Evolutionary conservation across 129 eudicot genomes (phyloP), one percentile per base, ranked within the genome.

Genomic region (Helichrysum umbraculigerum): DNA sequence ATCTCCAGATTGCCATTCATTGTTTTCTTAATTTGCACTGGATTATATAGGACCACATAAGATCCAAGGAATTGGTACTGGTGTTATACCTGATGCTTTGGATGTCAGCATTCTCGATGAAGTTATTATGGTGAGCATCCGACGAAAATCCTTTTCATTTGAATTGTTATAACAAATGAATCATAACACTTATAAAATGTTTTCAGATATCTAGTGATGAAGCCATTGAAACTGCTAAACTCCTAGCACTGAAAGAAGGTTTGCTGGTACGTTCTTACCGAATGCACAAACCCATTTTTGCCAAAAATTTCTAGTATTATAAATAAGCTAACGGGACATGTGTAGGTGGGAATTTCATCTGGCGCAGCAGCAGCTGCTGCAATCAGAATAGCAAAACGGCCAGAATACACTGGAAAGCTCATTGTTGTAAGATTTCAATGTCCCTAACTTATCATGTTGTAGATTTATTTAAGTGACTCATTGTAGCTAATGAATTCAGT

Each of bases 301-400:
- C 32, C 54, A 14, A 21, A 25, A 4, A 1, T 6, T 28, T 63
- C 11, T 29, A 4, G 21, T 7, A 28, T 52, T 41, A 29, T 29
- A 14, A 33, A 35, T 52, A 7, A 67, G 21, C 57, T 7, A n/a
- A n/a, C 4, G 42, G 30, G 60, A 25, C 69, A n/a, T n/a, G 15
- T 60, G 39, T 66, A 89, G 96, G 91, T 89, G 12, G 96, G 96
- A 22, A 75, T 87, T 80, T 89, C 96, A 67, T 87, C 96, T 0
- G 89, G 96, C 68, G 96, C 96, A 1, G 87, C 96, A 70, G 91
- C 91, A 0, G 91, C 88, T 17, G 96, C 96, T 44, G 96, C 96
- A 51, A 80, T 89, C 11, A 84, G 66, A 73, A 44, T 89, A 62
- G 89, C 86, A 64, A 85, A 87, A 81, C 81, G 75, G 56, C 89